Evolutionary conservation across 1,139 yeast genomes (phyloP).

Genomic region (Kodamaea fungicola): DNA sequence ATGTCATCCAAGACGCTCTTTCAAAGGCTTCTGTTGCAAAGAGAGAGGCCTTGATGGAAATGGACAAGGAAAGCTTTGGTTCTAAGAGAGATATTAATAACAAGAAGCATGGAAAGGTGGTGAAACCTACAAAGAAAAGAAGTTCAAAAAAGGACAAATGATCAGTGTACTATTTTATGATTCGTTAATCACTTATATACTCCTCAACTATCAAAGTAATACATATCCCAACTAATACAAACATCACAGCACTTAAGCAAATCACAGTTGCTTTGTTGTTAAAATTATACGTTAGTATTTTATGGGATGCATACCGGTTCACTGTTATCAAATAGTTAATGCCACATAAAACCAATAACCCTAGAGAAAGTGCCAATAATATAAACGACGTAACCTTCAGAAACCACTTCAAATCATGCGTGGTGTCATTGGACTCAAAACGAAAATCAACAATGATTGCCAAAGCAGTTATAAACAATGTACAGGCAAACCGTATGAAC

Average conservation of each 20-base stretch:
- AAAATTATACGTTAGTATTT: conserved; percentile 38
- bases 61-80: conserved; percentile 90
- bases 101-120: conserved; percentile 27
- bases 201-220: conserved; percentile 40
- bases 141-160: too few species aligned
- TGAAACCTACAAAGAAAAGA: background rate
- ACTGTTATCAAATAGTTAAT: conserved; percentile 47
- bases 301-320: conserved; percentile 40
- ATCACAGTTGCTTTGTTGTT: conserved; percentile 37
- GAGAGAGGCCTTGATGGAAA: conserved; percentile 85
- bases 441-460: conserved; percentile 52
- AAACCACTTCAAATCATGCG: conserved; percentile 10
- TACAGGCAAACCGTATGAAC: conserved; percentile 49
- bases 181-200: conserved; percentile 21
- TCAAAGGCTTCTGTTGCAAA: conserved; percentile 75
- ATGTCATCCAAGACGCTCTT: conserved; percentile 68
- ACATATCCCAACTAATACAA: conserved; percentile 42
- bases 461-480: conserved; percentile 49
- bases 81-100: conserved; percentile 60
- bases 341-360: conserved; percentile 38
- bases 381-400: conserved; percentile 36
- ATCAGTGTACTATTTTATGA: too few species aligned
- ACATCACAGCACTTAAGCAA: conserved; percentile 38
- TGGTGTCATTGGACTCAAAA: conserved; percentile 29
- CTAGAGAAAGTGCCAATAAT: conserved; percentile 38